Percentiles rank a stretch among this genome's conserved stretches.
phyloP scores from a whole-genome alignment of 164 flowering plant genomes.

The Vitis labrusca region DNA sequence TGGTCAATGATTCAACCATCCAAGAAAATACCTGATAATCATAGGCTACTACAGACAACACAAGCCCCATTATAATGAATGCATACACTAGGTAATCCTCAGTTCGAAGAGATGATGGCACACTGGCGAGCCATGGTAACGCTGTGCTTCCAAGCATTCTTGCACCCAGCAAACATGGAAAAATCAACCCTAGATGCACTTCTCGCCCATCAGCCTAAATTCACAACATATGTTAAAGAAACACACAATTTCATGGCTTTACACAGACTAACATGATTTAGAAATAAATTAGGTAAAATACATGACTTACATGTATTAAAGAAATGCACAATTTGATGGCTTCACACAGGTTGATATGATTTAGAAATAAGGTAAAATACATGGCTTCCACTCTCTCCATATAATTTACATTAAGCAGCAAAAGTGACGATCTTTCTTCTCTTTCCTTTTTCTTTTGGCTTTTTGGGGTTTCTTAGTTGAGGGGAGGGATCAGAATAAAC shows the following conservation, averaged over 20 bases:
- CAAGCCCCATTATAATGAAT: slow-evolving; percentile 52
- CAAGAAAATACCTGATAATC: slow-evolving; percentile 82
- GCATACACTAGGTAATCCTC: slow-evolving; percentile 68
- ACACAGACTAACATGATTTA: no score
- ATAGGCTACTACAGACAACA: slow-evolving; percentile 67
- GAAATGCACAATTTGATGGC: no score
- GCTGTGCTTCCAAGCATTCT: slow-evolving; percentile 91
- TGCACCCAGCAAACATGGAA: slow-evolving; percentile 85
- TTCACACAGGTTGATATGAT: no score
- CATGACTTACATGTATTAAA: no score
- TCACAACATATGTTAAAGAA: slow-evolving; percentile 2
- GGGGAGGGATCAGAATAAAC: no score
- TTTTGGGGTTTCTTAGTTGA: no score
- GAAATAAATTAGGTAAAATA: no score
- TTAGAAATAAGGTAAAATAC: no score
- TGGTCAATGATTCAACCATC: not conserved
- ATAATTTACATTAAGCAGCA: no score
- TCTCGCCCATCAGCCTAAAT: slow-evolving; percentile 97
- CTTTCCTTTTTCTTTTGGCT: no score
- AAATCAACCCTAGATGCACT: slow-evolving; percentile 72
- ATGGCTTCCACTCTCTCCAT: no score
- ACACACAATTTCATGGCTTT: not conserved
- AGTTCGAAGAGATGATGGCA: slow-evolving; percentile 49
- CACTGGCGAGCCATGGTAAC: slow-evolving; percentile 73
- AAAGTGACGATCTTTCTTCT: no score